These are phyloP conservation scores for Fusarium sp. DNA, from an alignment of 2,329 filamentous ascomycete genomes.

Conservation along the genomic window DNA sequence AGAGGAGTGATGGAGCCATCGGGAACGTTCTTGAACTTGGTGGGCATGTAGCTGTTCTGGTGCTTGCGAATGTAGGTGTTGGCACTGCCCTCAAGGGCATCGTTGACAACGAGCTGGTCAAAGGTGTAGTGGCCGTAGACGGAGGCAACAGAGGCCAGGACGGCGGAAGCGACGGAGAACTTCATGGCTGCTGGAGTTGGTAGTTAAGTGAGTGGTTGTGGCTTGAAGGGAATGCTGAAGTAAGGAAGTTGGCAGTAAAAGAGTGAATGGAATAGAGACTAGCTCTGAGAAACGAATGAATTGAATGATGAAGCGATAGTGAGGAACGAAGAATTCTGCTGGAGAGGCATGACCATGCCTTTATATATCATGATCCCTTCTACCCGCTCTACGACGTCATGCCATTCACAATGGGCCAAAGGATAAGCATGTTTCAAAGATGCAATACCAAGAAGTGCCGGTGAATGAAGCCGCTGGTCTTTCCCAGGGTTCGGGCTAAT, in stretches of 20 bases:
- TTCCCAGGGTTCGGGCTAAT: not conserved
- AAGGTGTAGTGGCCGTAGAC: not conserved
- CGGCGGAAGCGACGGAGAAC: not conserved
- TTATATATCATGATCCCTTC: not conserved
- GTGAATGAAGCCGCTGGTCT: not conserved
- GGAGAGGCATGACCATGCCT: not conserved
- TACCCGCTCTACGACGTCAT: not conserved
- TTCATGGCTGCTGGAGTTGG: not conserved
- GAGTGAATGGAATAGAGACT: not conserved
- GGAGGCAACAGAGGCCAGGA: not conserved
- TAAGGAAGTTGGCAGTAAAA: not conserved
- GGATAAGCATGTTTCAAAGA: not conserved
- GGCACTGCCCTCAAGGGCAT: not conserved
- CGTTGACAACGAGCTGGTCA: not conserved
- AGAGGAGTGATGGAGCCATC: not conserved
- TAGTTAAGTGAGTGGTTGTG: not conserved
- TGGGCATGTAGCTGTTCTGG: not conserved
- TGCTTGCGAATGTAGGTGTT: not conserved
- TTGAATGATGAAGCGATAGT: not conserved
- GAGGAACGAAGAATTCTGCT: not conserved
- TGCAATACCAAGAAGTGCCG: not conserved
- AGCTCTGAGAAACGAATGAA: not conserved
- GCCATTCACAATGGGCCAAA: not conserved
- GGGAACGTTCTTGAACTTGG: not conserved
- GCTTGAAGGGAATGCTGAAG: not conserved